Conservation (phyloP, 73 alveolate species). For the Paraurostyla sp. region DNA sequence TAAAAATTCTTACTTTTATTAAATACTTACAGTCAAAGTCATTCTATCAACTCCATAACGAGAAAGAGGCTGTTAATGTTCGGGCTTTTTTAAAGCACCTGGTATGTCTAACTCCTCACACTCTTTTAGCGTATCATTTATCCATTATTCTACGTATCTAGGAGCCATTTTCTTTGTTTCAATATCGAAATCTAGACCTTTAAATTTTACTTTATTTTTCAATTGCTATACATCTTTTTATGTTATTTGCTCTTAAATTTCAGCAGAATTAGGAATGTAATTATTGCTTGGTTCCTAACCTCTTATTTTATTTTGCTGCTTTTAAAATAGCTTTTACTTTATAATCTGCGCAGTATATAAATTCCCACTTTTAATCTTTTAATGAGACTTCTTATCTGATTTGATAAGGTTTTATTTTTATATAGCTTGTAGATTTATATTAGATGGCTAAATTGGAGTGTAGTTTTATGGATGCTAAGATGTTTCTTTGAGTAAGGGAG, state of each 20-base stretch:
- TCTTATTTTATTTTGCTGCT: no score
- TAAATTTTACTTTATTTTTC: background rate
- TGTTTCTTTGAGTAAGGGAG: background rate
- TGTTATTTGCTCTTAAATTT: no score
- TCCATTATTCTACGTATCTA: constrained; percentile 44
- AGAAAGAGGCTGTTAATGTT: constrained; percentile 33
- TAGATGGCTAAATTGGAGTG: background rate
- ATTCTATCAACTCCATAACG: constrained; percentile 41
- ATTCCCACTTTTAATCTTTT: no score
- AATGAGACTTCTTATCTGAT: no score
- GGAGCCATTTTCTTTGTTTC: background rate
- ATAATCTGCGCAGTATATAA: no score
- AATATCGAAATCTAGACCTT: no score
- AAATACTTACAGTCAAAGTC: constrained; percentile 6
- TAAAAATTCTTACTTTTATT: background rate
- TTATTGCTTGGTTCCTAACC: no score
- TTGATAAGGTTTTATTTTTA: background rate
- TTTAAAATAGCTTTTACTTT: no score
- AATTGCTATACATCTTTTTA: background rate
- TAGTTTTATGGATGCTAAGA: no score
- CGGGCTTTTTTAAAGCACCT: constrained; percentile 54
- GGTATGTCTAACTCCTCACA: constrained; percentile 43
- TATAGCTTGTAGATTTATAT: background rate
- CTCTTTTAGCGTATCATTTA: constrained; percentile 32
- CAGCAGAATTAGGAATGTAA: no score